A percentile compares a stretch with the other conserved stretches of the same genome.
Evolutionary conservation across 495 filamentous ascomycete genomes (phyloP).

Genomic region (Penicillium pulvis): DNA sequence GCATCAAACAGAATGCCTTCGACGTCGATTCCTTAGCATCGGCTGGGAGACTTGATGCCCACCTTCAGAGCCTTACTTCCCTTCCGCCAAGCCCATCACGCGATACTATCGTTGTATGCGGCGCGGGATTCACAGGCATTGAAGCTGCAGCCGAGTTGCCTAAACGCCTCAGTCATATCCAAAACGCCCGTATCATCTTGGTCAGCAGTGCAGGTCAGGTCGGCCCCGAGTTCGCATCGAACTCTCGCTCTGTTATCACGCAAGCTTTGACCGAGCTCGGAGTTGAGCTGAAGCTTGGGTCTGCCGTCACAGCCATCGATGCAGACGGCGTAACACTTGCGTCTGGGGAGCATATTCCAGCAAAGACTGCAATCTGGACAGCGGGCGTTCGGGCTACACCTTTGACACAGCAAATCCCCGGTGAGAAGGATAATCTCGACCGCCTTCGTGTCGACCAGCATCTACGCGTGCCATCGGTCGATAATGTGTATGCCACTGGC

Average conservation of each 20-base stretch:
- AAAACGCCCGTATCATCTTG: constrained; percentile 18
- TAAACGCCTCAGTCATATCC: constrained; percentile 15
- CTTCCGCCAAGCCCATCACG: constrained; percentile 15
- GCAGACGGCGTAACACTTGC: constrained; percentile 17
- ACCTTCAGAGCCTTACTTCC: constrained; percentile 17
- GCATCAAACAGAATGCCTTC: constrained; percentile 31
- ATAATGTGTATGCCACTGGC: constrained; percentile 20
- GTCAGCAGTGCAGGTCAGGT: constrained; percentile 18
- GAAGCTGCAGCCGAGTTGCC: constrained; percentile 26
- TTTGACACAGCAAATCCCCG: constrained; percentile 24
- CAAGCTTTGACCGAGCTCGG: constrained; percentile 21
- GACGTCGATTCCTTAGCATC: constrained; percentile 29
- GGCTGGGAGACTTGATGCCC: constrained; percentile 19
- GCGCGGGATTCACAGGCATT: constrained; percentile 30
- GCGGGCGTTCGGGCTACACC: constrained; percentile 22
- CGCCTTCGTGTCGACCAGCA: constrained; percentile 20
- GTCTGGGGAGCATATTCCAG: constrained; percentile 23
- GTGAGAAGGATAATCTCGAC: constrained; percentile 11
- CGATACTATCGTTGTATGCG: constrained; percentile 23
- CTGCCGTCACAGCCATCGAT: constrained; percentile 16
- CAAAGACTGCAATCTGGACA: constrained; percentile 27
- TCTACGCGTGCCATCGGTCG: constrained; percentile 17
- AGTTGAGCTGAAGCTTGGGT: constrained; percentile 19
- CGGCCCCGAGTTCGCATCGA: constrained; percentile 21
- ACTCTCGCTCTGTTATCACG: constrained; percentile 20